A percentile compares a stretch with the other conserved stretches of the same genome.
These are phyloP conservation scores for Agrostemma githago DNA, from an alignment of 148 eudicot species.

Conservation along the genomic window DNA sequence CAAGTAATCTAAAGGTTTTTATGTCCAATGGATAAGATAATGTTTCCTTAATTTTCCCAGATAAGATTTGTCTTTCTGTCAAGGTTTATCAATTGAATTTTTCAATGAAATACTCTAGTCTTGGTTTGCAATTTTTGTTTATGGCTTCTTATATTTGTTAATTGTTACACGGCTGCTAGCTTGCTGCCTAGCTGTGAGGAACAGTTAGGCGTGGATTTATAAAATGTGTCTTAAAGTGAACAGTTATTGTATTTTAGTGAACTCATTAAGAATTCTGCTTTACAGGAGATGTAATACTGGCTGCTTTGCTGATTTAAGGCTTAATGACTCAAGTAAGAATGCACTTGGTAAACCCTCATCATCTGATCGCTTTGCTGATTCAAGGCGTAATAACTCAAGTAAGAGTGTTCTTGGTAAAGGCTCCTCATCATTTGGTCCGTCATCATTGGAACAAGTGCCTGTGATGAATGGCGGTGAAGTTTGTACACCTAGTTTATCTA, in stretches of 20 bases:
- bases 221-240: neutral
- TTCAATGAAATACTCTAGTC: neutral
- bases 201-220: neutral
- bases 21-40: neutral
- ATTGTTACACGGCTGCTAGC: neutral
- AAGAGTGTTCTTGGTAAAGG: conserved; percentile 5
- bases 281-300: conserved; percentile 17
- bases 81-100: neutral
- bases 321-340: conserved; percentile 12
- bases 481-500: conserved; percentile 20
- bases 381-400: conserved; percentile 13
- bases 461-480: conserved; percentile 14
- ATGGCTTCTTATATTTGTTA: neutral
- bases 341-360: conserved; percentile 15
- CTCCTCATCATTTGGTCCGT: conserved; percentile 16
- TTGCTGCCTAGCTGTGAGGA: neutral
- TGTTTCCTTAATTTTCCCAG: neutral
- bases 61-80: neutral
- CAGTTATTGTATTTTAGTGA: neutral
- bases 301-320: neutral
- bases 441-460: conserved; percentile 14
- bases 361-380: neutral
- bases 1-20: neutral
- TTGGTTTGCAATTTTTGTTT: neutral
- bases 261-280: conserved; percentile 6